Base-by-base conservation (phyloP, 139 green algal species). In the Haematococcus lacustris region DNA sequence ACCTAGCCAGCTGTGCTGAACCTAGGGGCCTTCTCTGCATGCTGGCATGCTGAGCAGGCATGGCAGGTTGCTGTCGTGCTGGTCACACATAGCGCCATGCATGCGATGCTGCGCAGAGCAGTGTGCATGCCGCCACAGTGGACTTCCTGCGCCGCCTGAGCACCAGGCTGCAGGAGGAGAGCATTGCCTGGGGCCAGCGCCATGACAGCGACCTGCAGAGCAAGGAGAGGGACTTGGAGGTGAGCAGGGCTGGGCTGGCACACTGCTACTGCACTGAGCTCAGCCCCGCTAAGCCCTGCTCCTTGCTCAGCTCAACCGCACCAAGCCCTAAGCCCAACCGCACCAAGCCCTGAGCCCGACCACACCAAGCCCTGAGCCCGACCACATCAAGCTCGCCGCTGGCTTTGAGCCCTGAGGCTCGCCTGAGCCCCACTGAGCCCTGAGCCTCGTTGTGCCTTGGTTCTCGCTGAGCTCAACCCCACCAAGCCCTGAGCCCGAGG, bases 141-240 rank as follows among this genome's bases (percentile, higher is more conserved):
- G 75, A 80, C 5, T 79, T 79, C 40, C 35, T 79, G 41, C 60
- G 61, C 38, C 57, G 72, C 9, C 25, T 73, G 40, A 39, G 28
- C 33, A 71, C 74, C 2, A 51, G 35, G 26, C 3, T 75, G 51
- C 70, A 73, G 73, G 79, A 81, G 57, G 69, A 80, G 74, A 74
- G 71, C 62, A 75, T 74, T 53, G 59, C 57, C 51, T 84, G 79
- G 79, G 38, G 35, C 17, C 26, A 30, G 3, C 38, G 68, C 17
- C 67, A 72, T 17, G 79, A 84, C 17, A 71, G 73, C 1, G 79
- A 84, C 68, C 41, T 81, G 71, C 37, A 38, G 28, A 51, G 61
- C 1, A 66, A 71, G 68, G 79, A 84, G 43, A 69, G 63, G 38
- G 78, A 84, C 57, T 71, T 84, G 3, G 78, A 80, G 74, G 75